Evolutionary conservation across 805 yeast genomes (phyloP).

Genomic region (Grigorovia transvaalensis): DNA sequence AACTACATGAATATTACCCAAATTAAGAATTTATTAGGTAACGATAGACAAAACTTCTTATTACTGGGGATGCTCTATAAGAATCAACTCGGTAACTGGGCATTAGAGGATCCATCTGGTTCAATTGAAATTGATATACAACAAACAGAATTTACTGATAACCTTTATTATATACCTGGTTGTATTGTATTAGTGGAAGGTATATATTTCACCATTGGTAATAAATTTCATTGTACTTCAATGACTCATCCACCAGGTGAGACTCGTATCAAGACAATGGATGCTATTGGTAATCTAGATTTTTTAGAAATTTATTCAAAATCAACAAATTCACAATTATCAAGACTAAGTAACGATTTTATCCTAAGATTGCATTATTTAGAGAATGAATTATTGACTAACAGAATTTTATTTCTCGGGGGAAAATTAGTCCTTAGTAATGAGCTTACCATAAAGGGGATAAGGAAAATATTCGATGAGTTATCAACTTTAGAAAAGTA

Average conservation of each 20-base stretch:
- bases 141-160: slow-evolving; percentile 52
- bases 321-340: slow-evolving; percentile 27
- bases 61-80: slow-evolving; percentile 66
- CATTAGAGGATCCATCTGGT: slow-evolving; percentile 75
- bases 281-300: slow-evolving; percentile 71
- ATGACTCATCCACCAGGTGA: slow-evolving; percentile 88
- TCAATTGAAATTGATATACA: slow-evolving; percentile 54
- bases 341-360: slow-evolving; percentile 53
- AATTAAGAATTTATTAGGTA: slow-evolving; percentile 77
- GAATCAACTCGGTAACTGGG: slow-evolving; percentile 57
- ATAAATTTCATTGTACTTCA: slow-evolving; percentile 61
- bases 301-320: slow-evolving; percentile 40
- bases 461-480: slow-evolving; percentile 49
- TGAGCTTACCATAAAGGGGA: slow-evolving; percentile 44
- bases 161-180: slow-evolving; percentile 62
- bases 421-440: slow-evolving; percentile 62
- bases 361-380: slow-evolving; percentile 42
- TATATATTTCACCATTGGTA: slow-evolving; percentile 57
- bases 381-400: slow-evolving; percentile 39
- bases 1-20: slow-evolving; percentile 42
- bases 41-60: slow-evolving; percentile 66
- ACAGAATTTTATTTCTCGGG: slow-evolving; percentile 53
- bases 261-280: slow-evolving; percentile 51
- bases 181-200: slow-evolving; percentile 79
- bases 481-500: slow-evolving; percentile 31